Evolutionary conservation across 371 early-diverging fungal species (phyloP).

Genomic region (Mucor mucedo): DNA sequence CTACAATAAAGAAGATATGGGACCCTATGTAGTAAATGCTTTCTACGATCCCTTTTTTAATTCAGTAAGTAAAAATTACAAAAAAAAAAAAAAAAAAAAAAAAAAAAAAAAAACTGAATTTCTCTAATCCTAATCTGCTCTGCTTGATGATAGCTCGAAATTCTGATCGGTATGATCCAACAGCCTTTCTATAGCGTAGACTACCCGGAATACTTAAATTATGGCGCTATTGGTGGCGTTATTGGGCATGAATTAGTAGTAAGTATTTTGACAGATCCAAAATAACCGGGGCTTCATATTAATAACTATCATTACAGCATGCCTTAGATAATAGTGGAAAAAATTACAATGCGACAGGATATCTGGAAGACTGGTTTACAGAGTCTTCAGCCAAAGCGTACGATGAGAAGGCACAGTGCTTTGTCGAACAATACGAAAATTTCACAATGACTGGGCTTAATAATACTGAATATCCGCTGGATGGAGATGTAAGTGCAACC

Average conservation of each 20-base stretch:
- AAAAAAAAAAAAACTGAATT: no score
- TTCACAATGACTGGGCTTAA: background rate
- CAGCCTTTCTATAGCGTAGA: slow-evolving; percentile 41
- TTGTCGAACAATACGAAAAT: slow-evolving; percentile 66
- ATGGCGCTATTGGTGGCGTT: slow-evolving; percentile 60
- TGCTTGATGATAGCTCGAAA: slow-evolving; percentile 39
- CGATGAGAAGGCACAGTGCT: slow-evolving; percentile 56
- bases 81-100: background rate
- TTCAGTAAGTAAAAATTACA: background rate
- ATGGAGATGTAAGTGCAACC: background rate
- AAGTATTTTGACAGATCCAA: slow-evolving; percentile 12
- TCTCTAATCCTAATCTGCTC: no score
- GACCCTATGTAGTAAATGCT: slow-evolving; percentile 56
- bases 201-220: slow-evolving; percentile 57
- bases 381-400: slow-evolving; percentile 34
- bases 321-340: slow-evolving; percentile 54
- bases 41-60: slow-evolving; percentile 51
- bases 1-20: slow-evolving; percentile 47
- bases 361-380: background rate
- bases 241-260: slow-evolving; percentile 67
- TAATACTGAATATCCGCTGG: background rate
- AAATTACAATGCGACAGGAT: slow-evolving; percentile 47
- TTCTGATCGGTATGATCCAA: slow-evolving; percentile 62
- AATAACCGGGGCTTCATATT: background rate
- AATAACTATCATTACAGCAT: slow-evolving; percentile 30